Conservation (phyloP, 2,329 filamentous ascomycete genomes). For the Penicillium sp. region DNA sequence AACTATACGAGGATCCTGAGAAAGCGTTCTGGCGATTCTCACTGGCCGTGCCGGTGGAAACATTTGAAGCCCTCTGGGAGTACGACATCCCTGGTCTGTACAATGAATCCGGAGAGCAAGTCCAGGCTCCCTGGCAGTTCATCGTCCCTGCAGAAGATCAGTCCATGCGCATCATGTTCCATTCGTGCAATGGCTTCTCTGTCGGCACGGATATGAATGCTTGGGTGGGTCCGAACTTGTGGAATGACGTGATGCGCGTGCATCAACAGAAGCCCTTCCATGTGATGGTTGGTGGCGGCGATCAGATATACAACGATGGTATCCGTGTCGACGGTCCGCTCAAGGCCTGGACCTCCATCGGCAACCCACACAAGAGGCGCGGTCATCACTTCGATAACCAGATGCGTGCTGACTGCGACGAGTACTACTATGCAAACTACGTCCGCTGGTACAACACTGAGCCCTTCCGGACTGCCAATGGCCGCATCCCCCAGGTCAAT, state of each 20-base stretch:
- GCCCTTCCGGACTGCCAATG: constrained; percentile 58
- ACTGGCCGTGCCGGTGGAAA: constrained; percentile 62
- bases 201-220: constrained; percentile 61
- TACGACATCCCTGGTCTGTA: constrained; percentile 68
- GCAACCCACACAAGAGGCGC: constrained; percentile 58
- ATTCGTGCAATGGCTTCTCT: constrained; percentile 66
- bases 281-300: constrained; percentile 81
- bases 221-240: constrained; percentile 60
- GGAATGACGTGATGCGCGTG: constrained; percentile 61
- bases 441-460: constrained; percentile 65
- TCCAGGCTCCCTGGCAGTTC: constrained; percentile 52
- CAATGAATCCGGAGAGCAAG: constrained; percentile 56
- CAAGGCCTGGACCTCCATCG: constrained; percentile 59
- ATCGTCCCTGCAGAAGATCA: constrained; percentile 57
- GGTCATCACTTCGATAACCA: constrained; percentile 63
- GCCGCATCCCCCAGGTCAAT: constrained; percentile 61
- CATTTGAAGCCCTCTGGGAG: constrained; percentile 71
- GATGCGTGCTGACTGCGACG: constrained; percentile 57
- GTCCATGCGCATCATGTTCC: constrained; percentile 67
- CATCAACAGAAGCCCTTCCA: constrained; percentile 60
- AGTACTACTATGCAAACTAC: constrained; percentile 61
- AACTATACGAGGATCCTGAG: constrained; percentile 57
- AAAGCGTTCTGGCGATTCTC: constrained; percentile 60
- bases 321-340: constrained; percentile 82
- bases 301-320: constrained; percentile 75